Evolutionary conservation across 78 protist genomes (phyloP), one percentile per base, ranked within the genome.

Genomic region (Dictyostelium purpureum): DNA sequence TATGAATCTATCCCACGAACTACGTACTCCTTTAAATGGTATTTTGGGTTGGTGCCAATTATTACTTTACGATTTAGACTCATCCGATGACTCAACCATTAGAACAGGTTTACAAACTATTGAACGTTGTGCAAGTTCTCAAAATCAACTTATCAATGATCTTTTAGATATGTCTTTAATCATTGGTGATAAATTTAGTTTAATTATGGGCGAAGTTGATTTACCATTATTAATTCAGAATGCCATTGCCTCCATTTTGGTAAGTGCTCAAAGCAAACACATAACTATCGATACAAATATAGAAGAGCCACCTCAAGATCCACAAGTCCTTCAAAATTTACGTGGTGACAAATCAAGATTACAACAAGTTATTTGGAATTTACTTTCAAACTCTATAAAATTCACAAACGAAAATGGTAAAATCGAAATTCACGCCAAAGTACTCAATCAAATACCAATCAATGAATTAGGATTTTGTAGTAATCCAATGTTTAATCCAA

Each of bases 1-100:
- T 35, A 79, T 79, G 89, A 79, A 78, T 18, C 38, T 88, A 9
- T 76, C 87, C 14, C 94, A 88, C 26, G 94, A 88, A 81, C 51
- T 88, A 19, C 61, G 94, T n/a, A 88, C 94, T 10, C 94, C 94
- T 19, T 73, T 88, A 16, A 77, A 87, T 42, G 93, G 85, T 14
- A 87, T 77, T 24, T 52, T 87, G 11, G 85, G 93, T 35, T 77
- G 87, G 93, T 52, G 93, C 35, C 93, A 87, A 21, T 45, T 87
- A 38, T 45, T 77, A 37, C 33, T 52, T 2, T 77, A 65, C 18
- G 85, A 87, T 19, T 9, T 18, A 1, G 75, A 87, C 49, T 11
- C 19, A 10, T 33, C 70, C 6, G 52, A 35, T 40, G 76, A 65
- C 3, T 43, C 85, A 10, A 43, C 71, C 6, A 26, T 56, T 16